Evolutionary conservation across 2,329 filamentous ascomycete genomes (phyloP).

Genomic region (Exserohilum turcica): DNA sequence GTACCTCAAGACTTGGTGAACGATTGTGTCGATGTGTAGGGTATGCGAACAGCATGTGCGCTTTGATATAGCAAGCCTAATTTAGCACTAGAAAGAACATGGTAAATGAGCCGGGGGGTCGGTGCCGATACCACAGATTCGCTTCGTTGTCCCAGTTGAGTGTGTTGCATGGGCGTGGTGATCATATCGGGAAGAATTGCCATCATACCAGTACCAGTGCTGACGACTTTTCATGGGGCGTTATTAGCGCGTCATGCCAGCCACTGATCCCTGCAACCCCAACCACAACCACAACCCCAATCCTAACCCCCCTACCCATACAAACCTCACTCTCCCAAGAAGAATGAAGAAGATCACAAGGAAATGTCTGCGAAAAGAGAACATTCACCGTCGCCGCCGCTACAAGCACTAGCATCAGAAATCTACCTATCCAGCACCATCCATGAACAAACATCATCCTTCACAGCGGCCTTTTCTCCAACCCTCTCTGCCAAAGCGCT

Average conservation of each 20-base stretch:
- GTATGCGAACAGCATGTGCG: neutral
- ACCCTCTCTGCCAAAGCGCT: constrained; percentile 48
- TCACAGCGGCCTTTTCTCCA: constrained; percentile 58
- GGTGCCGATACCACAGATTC: neutral
- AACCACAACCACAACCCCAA: constrained; percentile 1
- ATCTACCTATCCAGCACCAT: constrained; percentile 55
- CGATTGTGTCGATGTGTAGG: neutral
- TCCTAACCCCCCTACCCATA: constrained; percentile 4
- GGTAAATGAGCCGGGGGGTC: no score
- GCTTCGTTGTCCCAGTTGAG: no score
- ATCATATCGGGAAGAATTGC: neutral
- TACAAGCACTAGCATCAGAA: constrained; percentile 15
- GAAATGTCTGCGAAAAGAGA: constrained; percentile 42
- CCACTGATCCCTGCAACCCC: constrained; percentile 17
- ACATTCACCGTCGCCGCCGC: constrained; percentile 22
- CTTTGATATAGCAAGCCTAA: neutral
- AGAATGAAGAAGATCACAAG: neutral
- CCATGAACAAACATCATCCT: constrained; percentile 57
- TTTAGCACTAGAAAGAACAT: neutral
- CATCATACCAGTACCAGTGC: constrained; percentile 3
- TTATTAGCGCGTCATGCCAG: constrained; percentile 6
- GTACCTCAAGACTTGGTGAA: no score
- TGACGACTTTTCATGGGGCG: constrained; percentile 10
- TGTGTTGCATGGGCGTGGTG: no score
- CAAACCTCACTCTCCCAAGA: neutral